phyloP scores from a whole-genome alignment of 495 filamentous ascomycete species.

The Xylaria scruposa region DNA sequence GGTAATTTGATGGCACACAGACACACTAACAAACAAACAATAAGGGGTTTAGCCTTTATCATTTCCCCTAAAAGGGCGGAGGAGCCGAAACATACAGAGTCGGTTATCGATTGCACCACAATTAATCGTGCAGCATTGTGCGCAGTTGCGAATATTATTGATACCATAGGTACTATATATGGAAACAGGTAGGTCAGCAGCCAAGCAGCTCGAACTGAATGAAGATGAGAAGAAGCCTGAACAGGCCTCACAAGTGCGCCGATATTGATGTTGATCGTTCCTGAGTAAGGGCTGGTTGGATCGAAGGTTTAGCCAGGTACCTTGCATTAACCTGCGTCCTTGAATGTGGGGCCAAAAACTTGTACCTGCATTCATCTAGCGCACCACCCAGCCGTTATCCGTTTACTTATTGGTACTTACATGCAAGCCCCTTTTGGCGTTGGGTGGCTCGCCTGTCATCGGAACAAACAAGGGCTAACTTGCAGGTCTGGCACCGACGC shows the following conservation, averaged over 20 bases:
- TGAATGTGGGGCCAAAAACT: neutral
- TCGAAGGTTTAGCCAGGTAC: slow-evolving; percentile 10
- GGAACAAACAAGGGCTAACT: neutral
- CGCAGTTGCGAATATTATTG: neutral
- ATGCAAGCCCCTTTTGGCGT: slow-evolving; percentile 10
- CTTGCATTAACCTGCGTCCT: slow-evolving; percentile 18
- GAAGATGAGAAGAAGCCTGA: neutral
- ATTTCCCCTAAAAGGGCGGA: neutral
- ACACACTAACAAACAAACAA: neutral
- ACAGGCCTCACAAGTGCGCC: neutral
- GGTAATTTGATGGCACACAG: neutral
- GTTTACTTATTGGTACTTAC: neutral
- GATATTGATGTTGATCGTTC: slow-evolving; percentile 6
- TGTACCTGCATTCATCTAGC: slow-evolving; percentile 9
- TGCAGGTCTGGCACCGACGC: neutral
- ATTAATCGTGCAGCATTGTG: neutral
- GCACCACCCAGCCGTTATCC: neutral
- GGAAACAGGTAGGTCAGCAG: neutral
- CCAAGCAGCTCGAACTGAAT: neutral
- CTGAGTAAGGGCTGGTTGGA: slow-evolving; percentile 5
- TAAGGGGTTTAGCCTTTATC: neutral
- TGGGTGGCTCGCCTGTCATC: neutral
- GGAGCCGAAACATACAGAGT: neutral
- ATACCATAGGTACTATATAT: neutral
- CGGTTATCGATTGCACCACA: neutral